A percentile compares a stretch with the other conserved stretches of the same genome.
Evolutionary conservation across 1,284 basidiomycete genomes (phyloP).

Genomic region (Apiotrichum sp.): DNA sequence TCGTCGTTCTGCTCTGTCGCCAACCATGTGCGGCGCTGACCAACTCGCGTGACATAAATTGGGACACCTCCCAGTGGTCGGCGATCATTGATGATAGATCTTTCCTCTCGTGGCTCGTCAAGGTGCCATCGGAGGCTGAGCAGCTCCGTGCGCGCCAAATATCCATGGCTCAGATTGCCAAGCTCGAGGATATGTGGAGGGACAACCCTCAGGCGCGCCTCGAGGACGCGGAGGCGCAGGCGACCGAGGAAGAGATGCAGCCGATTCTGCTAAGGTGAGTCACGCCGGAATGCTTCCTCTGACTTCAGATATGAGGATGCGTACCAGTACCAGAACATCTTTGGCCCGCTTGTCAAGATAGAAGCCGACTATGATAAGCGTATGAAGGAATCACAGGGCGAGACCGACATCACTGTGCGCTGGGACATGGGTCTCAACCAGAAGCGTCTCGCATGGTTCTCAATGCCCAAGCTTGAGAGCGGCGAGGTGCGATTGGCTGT

Average conservation of each 20-base stretch:
- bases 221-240: conserved; percentile 93
- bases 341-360: conserved; percentile 97
- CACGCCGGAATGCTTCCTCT: background rate
- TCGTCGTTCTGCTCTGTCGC: conserved; percentile 95
- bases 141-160: conserved; percentile 92
- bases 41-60: conserved; percentile 88
- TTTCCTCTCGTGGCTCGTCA: conserved; percentile 98
- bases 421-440: conserved; percentile 99
- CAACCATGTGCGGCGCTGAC: conserved; percentile 94
- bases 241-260: conserved; percentile 93
- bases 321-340: conserved; percentile 99
- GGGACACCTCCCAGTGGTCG: conserved; percentile 97
- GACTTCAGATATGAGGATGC: conserved; percentile 79
- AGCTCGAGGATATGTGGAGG: conserved; percentile 95
- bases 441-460: conserved; percentile 95
- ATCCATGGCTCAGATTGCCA: conserved; percentile 92
- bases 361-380: conserved; percentile 99
- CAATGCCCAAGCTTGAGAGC: conserved; percentile 91
- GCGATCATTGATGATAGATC: conserved; percentile 97
- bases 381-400: conserved; percentile 96
- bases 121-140: conserved; percentile 90
- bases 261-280: conserved; percentile 66
- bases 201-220: conserved; percentile 91
- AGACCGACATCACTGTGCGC: conserved; percentile 88
- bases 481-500: conserved; percentile 95